A percentile compares a stretch with the other conserved stretches of the same genome.
Evolutionary conservation across 768 basidiomycete genomes (phyloP).

Genomic region (Krasilnikovozyma curviuscula): DNA sequence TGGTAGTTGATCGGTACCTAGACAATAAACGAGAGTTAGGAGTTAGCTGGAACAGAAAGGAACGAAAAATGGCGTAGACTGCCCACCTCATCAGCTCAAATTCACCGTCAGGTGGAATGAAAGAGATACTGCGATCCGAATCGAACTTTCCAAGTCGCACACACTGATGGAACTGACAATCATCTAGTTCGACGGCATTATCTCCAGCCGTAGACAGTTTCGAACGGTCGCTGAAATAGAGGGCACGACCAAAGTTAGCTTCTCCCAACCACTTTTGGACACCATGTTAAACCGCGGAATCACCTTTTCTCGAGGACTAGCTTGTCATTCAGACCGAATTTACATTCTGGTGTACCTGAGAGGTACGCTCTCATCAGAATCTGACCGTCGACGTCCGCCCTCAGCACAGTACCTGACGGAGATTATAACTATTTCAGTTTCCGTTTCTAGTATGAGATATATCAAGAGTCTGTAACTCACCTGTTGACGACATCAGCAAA

Average conservation of each 20-base stretch:
- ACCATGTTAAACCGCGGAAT: too few species aligned
- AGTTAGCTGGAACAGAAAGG: neutral
- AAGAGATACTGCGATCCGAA: slow-evolving; percentile 78
- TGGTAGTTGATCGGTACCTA: slow-evolving; percentile 88
- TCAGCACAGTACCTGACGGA: slow-evolving; percentile 57
- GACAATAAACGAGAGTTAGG: neutral
- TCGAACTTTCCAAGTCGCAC: slow-evolving; percentile 90
- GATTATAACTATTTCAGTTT: neutral
- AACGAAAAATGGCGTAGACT: slow-evolving; percentile 18
- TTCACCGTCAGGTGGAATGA: slow-evolving; percentile 95
- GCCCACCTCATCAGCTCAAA: slow-evolving; percentile 96
- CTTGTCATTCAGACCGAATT: slow-evolving; percentile 96
- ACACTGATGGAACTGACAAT: slow-evolving; percentile 97
- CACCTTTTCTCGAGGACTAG: slow-evolving; percentile 78
- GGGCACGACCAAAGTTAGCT: neutral
- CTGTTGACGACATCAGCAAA: slow-evolving; percentile 90
- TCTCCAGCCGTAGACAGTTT: too few species aligned
- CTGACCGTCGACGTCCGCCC: slow-evolving; percentile 95
- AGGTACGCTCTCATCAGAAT: slow-evolving; percentile 96
- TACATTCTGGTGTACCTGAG: slow-evolving; percentile 92
- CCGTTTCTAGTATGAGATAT: neutral
- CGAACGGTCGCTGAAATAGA: slow-evolving; percentile 6
- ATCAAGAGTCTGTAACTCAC: slow-evolving; percentile 28
- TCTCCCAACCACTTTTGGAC: too few species aligned
- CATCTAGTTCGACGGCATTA: slow-evolving; percentile 77